A percentile compares a stretch with the other conserved stretches of the same genome.
phyloP scores from a whole-genome alignment of 495 filamentous ascomycete genomes.

The Penicillium tannophilum region DNA sequence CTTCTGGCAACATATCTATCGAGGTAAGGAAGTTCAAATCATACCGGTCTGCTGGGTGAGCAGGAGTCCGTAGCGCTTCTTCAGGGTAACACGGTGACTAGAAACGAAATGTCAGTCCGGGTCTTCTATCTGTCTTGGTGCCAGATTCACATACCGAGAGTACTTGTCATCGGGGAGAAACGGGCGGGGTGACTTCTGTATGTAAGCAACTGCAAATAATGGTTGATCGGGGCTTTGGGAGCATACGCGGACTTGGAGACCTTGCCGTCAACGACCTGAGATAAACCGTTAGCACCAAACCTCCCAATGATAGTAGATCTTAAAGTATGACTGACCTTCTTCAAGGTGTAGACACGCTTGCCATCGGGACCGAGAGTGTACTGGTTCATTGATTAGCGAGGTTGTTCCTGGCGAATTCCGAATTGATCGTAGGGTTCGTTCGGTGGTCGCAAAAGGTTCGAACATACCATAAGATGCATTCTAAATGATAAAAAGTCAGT shows the following conservation, averaged over 20 bases:
- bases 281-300: conserved; percentile 34
- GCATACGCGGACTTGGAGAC: conserved; percentile 81
- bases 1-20: conserved; percentile 6
- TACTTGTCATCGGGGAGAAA: conserved; percentile 99
- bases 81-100: conserved; percentile 87
- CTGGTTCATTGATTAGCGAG: conserved; percentile 37
- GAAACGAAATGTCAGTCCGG: conserved; percentile 18
- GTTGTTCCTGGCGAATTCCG: conserved; percentile 3
- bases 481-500: conserved; percentile 29
- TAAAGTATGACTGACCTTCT: conserved; percentile 31
- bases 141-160: conserved; percentile 61
- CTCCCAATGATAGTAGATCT: neutral
- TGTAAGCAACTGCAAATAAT: conserved; percentile 9
- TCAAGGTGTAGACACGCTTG: conserved; percentile 80
- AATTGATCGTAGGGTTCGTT: conserved; percentile 3
- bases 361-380: conserved; percentile 77
- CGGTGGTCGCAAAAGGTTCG: conserved; percentile 1
- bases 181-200: conserved; percentile 73
- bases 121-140: neutral
- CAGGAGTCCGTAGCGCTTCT: conserved; percentile 86
- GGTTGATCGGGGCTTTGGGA: neutral
- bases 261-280: conserved; percentile 56
- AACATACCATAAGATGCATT: conserved; percentile 59
- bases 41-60: conserved; percentile 74
- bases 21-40: neutral